Evolutionary conservation across 169 alveolate genomes (phyloP).

Genomic region (Plasmodium fragile): DNA sequence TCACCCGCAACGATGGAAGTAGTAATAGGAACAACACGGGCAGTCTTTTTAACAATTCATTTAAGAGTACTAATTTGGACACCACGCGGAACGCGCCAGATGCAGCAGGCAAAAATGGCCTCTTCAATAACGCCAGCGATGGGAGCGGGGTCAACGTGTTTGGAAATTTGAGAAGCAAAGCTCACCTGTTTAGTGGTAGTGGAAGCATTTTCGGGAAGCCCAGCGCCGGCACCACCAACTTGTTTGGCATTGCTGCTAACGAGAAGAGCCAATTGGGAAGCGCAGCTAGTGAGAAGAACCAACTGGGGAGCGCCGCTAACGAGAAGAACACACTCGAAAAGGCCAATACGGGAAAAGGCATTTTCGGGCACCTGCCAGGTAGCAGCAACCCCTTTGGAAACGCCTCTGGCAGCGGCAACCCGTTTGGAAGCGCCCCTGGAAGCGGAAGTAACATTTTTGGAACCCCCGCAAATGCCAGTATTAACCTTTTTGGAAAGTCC

Average conservation of each 20-base stretch:
- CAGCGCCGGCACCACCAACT: background rate
- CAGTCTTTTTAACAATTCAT: background rate
- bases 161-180: background rate
- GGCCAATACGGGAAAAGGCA: background rate
- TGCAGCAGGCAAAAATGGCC: background rate
- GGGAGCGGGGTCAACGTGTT: background rate
- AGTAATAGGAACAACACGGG: background rate
- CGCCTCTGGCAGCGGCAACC: background rate
- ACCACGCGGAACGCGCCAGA: background rate
- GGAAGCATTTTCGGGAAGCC: background rate
- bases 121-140: conserved; percentile 4
- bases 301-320: background rate
- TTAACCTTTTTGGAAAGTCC: background rate
- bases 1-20: background rate
- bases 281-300: background rate
- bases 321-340: background rate
- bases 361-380: background rate
- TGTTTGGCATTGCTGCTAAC: background rate
- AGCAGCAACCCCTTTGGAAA: background rate
- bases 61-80: background rate
- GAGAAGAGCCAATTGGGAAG: background rate
- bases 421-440: background rate
- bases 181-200: background rate
- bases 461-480: background rate
- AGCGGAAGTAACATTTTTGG: background rate